Conservation (phyloP, 768 basidiomycete species). For the Kwoniella europaea region DNA sequence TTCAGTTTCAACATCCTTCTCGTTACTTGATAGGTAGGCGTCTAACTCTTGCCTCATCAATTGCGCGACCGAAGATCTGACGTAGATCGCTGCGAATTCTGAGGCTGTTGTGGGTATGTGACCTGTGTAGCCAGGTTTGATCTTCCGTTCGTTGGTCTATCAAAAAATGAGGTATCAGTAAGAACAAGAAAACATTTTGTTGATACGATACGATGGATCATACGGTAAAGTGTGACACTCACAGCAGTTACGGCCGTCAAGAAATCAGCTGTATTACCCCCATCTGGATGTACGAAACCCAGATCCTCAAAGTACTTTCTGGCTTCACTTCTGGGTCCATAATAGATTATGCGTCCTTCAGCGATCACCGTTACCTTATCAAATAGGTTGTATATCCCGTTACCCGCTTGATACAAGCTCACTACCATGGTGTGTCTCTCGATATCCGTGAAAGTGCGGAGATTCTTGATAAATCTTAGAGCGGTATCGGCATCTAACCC, state of each 20-base stretch:
- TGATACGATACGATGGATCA: too few species aligned
- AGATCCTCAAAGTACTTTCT: conserved; percentile 57
- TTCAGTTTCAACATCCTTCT: conserved; percentile 27
- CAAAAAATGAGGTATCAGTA: not conserved
- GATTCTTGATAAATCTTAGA: conserved; percentile 42
- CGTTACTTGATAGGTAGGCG: conserved; percentile 28
- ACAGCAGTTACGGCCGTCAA: conserved; percentile 45
- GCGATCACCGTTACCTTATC: conserved; percentile 63
- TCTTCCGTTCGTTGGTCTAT: conserved; percentile 76
- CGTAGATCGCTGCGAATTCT: conserved; percentile 41
- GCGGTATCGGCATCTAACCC: conserved; percentile 54
- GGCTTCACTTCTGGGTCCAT: conserved; percentile 59
- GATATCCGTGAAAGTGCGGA: conserved; percentile 48
- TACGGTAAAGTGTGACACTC: conserved; percentile 1
- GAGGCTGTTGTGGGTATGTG: conserved; percentile 45
- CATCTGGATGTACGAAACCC: conserved; percentile 48
- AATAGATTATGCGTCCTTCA: conserved; percentile 62
- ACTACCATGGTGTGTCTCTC: conserved; percentile 46
- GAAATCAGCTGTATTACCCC: conserved; percentile 52
- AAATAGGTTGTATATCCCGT: conserved; percentile 56
- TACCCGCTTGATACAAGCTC: conserved; percentile 52
- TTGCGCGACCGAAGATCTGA: conserved; percentile 32
- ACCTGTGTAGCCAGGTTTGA: conserved; percentile 66
- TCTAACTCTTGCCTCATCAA: conserved; percentile 48
- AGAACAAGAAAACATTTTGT: not conserved